Percentiles rank a stretch among this genome's conserved stretches.
Evolutionary conservation across 1,284 basidiomycete species (phyloP).

Genomic region (Apiotrichum akiyoshidainum): DNA sequence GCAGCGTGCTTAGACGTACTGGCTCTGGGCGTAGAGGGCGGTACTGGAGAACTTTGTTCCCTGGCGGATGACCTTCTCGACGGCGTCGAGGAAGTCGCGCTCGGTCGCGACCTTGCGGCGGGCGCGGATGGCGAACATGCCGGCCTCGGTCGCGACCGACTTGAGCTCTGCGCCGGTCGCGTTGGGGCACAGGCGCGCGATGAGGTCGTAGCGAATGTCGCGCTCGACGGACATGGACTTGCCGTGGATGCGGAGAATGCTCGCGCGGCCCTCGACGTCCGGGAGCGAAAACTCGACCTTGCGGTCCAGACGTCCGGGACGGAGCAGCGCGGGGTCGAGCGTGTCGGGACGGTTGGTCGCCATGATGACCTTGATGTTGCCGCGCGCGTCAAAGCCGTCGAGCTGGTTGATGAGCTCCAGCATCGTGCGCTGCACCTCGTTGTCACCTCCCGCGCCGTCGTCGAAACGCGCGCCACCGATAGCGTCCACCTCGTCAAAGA

Average conservation of each 20-base stretch:
- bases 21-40: constrained; percentile 54
- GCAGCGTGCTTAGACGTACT: not conserved
- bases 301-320: constrained; percentile 93
- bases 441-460: constrained; percentile 97
- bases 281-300: constrained; percentile 94
- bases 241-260: constrained; percentile 96
- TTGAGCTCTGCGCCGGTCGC: constrained; percentile 96
- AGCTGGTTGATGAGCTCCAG: constrained; percentile 98
- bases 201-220: constrained; percentile 95
- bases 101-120: constrained; percentile 96
- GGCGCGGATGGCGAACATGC: constrained; percentile 98
- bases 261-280: constrained; percentile 92
- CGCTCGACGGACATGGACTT: constrained; percentile 97
- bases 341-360: constrained; percentile 99
- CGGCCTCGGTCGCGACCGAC: constrained; percentile 96
- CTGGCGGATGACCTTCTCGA: constrained; percentile 97
- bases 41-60: constrained; percentile 95
- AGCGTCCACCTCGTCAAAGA: constrained; percentile 89
- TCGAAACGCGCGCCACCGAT: constrained; percentile 99
- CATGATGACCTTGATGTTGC: constrained; percentile 99
- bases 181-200: constrained; percentile 94
- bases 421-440: constrained; percentile 99
- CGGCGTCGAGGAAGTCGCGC: constrained; percentile 94
- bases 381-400: constrained; percentile 96
- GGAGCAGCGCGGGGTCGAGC: constrained; percentile 90